phyloP scores from a whole-genome alignment of 2,329 filamentous ascomycete species.

The Talaromyces verruculosus region DNA sequence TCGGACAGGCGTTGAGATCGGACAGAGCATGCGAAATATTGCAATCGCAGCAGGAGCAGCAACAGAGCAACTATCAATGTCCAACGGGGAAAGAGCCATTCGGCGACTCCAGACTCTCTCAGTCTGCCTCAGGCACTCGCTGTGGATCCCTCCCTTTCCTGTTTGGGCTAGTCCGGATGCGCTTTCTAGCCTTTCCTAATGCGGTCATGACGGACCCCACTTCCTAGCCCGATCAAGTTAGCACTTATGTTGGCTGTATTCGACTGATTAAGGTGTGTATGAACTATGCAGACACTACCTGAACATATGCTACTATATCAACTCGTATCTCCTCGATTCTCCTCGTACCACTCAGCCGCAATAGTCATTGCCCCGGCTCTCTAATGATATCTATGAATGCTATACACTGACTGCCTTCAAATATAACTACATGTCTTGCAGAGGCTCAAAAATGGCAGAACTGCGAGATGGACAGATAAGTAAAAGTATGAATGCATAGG shows the following conservation, averaged over 20 bases:
- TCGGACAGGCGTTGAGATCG: background rate
- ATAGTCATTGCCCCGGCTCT: background rate
- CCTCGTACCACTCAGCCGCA: background rate
- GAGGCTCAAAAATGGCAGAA: background rate
- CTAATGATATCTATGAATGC: background rate
- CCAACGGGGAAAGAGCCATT: constrained; percentile 4
- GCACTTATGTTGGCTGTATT: background rate
- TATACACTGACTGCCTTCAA: background rate
- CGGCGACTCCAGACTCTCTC: constrained; percentile 4
- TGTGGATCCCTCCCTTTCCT: background rate
- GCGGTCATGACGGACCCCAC: background rate
- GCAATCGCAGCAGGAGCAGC: background rate
- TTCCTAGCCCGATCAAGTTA: background rate
- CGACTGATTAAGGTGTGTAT: background rate
- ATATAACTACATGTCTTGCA: constrained; percentile 11
- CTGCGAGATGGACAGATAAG: background rate
- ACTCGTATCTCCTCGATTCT: background rate
- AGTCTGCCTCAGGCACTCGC: constrained; percentile 5
- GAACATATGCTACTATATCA: no score
- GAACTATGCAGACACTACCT: no score
- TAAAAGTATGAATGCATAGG: constrained; percentile 6
- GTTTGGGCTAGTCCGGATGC: background rate
- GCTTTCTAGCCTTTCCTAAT: background rate
- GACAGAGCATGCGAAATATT: background rate
- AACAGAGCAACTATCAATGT: background rate